Conservation (phyloP, 306 rosid species). For the Astragalus membranaceus region DNA sequence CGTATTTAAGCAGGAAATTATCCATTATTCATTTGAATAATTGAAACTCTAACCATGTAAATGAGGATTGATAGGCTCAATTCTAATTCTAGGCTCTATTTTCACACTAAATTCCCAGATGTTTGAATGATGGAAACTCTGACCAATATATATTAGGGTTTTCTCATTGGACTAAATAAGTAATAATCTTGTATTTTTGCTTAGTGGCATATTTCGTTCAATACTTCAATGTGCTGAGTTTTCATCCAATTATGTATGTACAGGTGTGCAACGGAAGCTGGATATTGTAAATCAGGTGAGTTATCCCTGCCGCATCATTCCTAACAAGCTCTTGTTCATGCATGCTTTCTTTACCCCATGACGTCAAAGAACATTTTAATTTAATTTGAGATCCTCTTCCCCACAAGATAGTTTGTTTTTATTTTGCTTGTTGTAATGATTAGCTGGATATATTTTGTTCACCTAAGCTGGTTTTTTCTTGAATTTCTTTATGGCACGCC, state of each 20-base stretch:
- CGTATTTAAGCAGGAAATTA: neutral
- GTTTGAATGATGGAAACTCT: neutral
- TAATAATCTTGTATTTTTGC: neutral
- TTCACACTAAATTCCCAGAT: neutral
- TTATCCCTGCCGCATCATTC: neutral
- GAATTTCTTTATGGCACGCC: neutral
- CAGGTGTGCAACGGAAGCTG: slow-evolving; percentile 96
- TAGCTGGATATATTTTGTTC: neutral
- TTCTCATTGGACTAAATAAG: neutral
- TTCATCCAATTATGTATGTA: slow-evolving; percentile 22
- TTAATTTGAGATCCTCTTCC: neutral
- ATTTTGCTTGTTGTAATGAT: neutral
- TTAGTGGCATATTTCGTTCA: neutral
- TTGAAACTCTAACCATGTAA: neutral
- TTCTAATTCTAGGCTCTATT: neutral
- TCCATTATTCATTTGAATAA: neutral
- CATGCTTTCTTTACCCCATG: neutral
- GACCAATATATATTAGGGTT: neutral
- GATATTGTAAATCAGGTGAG: slow-evolving; percentile 72
- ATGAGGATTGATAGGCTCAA: neutral
- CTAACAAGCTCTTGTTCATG: neutral
- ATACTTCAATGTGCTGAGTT: neutral
- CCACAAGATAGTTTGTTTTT: neutral
- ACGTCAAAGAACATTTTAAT: neutral
- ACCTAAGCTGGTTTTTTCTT: neutral